These are phyloP conservation scores for Entomortierella chlamydospora DNA, from an alignment of 192 early-diverging fungal species.

Conservation along the genomic window DNA sequence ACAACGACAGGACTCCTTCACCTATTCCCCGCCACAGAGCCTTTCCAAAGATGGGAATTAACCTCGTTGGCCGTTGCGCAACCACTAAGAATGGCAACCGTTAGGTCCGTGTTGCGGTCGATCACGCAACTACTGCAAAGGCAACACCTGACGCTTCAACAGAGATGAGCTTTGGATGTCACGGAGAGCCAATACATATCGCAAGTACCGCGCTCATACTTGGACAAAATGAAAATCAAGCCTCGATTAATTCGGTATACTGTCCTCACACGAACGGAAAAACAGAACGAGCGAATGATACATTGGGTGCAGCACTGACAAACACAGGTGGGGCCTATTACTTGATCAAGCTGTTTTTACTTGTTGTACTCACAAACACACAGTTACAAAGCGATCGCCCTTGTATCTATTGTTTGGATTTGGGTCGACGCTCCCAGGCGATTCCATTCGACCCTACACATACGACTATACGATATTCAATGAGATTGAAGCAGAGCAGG, in stretches of 20 bases:
- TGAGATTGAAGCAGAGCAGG: neutral
- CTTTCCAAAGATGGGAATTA: constrained; percentile 13
- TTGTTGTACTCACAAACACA: constrained; percentile 27
- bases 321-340: constrained; percentile 34
- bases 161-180: constrained; percentile 27
- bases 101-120: constrained; percentile 36
- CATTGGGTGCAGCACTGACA: neutral
- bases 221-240: constrained; percentile 11
- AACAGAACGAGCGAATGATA: constrained; percentile 10
- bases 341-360: constrained; percentile 22
- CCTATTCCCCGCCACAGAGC: neutral
- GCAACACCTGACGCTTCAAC: constrained; percentile 23
- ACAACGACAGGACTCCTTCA: constrained; percentile 2
- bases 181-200: constrained; percentile 19
- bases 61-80: constrained; percentile 3
- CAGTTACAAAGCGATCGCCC: constrained; percentile 14
- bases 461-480: neutral
- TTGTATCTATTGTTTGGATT: constrained; percentile 39
- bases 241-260: constrained; percentile 21
- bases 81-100: constrained; percentile 2
- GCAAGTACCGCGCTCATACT: neutral
- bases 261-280: constrained; percentile 26
- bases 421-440: constrained; percentile 16
- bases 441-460: constrained; percentile 6
- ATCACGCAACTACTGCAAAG: constrained; percentile 31